A percentile compares a stretch with the other conserved stretches of the same genome.
Evolutionary conservation across 2,329 filamentous ascomycete genomes (phyloP).

Genomic region (Penicillium sp.): DNA sequence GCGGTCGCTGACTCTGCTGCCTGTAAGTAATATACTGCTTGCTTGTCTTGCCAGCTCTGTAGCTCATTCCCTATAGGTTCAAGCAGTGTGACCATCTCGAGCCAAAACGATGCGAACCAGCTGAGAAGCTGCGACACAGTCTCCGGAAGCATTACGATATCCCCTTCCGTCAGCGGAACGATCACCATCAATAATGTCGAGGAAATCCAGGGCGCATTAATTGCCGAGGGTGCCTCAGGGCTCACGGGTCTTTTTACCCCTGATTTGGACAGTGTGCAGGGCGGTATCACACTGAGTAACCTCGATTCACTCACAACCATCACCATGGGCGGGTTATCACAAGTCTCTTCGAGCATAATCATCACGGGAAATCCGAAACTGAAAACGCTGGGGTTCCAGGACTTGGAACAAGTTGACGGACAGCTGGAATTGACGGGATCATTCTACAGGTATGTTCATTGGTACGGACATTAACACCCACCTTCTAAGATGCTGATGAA

Average conservation of each 20-base stretch:
- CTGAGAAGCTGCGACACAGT: conserved; percentile 38
- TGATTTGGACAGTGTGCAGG: conserved; percentile 20
- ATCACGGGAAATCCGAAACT: conserved; percentile 22
- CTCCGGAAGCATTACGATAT: conserved; percentile 38
- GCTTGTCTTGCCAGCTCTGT: not conserved
- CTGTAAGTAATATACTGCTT: conserved; percentile 1
- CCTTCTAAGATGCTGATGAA: not conserved
- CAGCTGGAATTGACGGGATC: conserved; percentile 18
- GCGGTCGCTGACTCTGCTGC: conserved; percentile 4
- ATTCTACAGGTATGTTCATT: conserved; percentile 20
- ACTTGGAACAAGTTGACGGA: conserved; percentile 25
- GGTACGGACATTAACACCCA: not conserved
- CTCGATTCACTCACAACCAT: conserved; percentile 20
- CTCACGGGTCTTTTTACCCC: conserved; percentile 16
- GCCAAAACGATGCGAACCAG: conserved; percentile 28
- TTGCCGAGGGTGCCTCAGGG: conserved; percentile 12
- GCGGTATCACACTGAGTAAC: conserved; percentile 16
- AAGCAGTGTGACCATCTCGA: conserved; percentile 45
- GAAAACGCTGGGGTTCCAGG: conserved; percentile 15
- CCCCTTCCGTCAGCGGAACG: conserved; percentile 37
- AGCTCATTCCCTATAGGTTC: conserved; percentile 28
- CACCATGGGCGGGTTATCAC: conserved; percentile 15
- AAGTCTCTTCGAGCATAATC: conserved; percentile 16
- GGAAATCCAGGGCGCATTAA: conserved; percentile 23
- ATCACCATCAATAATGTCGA: conserved; percentile 41